Evolutionary conservation across 2,329 filamentous ascomycete genomes (phyloP).

Genomic region (Colletotrichum spinosum): DNA sequence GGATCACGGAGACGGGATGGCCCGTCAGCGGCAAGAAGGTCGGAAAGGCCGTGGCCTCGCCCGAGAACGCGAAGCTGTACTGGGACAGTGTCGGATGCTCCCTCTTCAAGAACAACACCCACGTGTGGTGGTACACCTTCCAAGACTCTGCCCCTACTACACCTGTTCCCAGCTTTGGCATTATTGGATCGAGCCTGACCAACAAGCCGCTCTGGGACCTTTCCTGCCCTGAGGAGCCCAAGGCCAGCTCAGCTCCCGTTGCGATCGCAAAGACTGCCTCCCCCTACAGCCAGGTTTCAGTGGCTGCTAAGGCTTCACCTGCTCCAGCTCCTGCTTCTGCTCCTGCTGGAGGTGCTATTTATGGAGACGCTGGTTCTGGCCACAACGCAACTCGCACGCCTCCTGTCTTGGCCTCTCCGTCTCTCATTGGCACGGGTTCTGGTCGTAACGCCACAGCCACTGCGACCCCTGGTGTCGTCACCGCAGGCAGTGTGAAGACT

Average conservation of each 20-base stretch:
- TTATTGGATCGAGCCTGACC: conserved; percentile 67
- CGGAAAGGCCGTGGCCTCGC: conserved; percentile 71
- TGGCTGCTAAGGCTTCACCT: not conserved
- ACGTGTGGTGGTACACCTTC: conserved; percentile 83
- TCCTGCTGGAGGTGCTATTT: not conserved
- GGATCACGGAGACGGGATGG: conserved; percentile 92
- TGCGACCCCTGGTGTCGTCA: too few relatives aligned
- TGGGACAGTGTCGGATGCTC: conserved; percentile 84
- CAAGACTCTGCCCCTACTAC: conserved; percentile 71
- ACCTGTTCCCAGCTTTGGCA: conserved; percentile 77
- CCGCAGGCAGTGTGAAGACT: too few relatives aligned
- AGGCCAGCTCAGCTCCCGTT: conserved; percentile 20
- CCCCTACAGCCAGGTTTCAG: too few relatives aligned
- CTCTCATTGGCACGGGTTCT: too few relatives aligned
- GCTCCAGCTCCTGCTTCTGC: conserved; percentile 24
- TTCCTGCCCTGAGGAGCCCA: conserved; percentile 59
- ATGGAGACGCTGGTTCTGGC: too few relatives aligned
- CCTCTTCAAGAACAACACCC: conserved; percentile 68
- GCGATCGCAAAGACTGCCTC: conserved; percentile 37
- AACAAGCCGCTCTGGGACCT: conserved; percentile 72
- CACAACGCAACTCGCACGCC: too few relatives aligned
- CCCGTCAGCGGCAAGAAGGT: conserved; percentile 76
- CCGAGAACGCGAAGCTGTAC: conserved; percentile 79
- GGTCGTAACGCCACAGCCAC: too few relatives aligned
- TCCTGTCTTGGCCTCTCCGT: too few relatives aligned